Base-by-base conservation (phyloP, 306 rosid species). In the Vigna unguiculata region DNA sequence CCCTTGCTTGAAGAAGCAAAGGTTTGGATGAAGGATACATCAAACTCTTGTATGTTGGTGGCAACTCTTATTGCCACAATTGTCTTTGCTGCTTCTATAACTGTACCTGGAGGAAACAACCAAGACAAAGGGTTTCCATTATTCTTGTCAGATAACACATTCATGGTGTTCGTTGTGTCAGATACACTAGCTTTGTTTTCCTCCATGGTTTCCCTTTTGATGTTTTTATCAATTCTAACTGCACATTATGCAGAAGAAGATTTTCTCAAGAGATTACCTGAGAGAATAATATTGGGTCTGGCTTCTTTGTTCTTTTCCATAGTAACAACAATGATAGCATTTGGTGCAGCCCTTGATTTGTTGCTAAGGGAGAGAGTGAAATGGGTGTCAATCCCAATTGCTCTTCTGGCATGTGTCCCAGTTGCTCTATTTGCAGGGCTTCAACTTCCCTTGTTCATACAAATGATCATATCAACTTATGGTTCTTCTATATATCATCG, bases 31-130 rank as follows among this genome's bases (percentile, higher is more conserved):
- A 89, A 83, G 83, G 88, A 85, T 32, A 87, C 87, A 38, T 72
- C 93, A 47, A 87, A 82, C 69, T 85, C 88, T 24, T 87, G 88
- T 25, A 77, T 78, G 84, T 22, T 89, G 40, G 90, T 83, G 60
- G 85, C 90, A 71, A 76, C 91, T 71, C 86, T 89, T 7, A 87
- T 89, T 12, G 91, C 86, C 24, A 85, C 88, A 6, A 79, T 87
- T 46, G 89, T 82, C 20, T 82, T 82, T 59, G 86, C 90, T 9
- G 88, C 90, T 10, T 76, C 75, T 51, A 66, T 87, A 22, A 83
- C 87, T 5, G 88, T 85, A 57, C 90, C 91, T 13, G 91, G 90
- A 55, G 86, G 93, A 10, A 87, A 83, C 62, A 21, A 85, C 75
- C 76, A 71, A 11, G 72, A 40, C 2, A 68, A 57, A 45, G 90